Base-by-base conservation (phyloP, 495 filamentous ascomycete species). In the Penicillium riverlandense region DNA sequence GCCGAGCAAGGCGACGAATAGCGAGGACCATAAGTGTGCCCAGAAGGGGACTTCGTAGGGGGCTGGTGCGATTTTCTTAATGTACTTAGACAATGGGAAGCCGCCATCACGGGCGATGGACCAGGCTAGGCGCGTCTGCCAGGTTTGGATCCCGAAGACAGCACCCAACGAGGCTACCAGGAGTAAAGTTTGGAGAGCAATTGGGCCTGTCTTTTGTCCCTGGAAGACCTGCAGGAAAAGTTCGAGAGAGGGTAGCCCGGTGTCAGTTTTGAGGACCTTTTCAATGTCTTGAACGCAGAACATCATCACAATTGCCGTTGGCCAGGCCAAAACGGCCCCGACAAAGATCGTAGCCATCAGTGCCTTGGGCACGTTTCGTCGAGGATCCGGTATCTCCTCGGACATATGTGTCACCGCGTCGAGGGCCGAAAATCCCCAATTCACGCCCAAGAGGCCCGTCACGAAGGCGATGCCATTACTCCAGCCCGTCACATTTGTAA, bases 401-500 rank as follows among this genome's bases (percentile, higher is more conserved):
- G 80, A 76, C n/a, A 84, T 60, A 54, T 84, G 80, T 1, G 76
- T 77, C 0, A 75, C 78, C 16, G 68, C 71, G 55, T 84, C 80
- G 11, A 84, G 63, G 50, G 77, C 78, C 29, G 75, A 70, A 49
- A 83, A 82, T 41, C 70, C 68, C 71, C 74, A 83, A 48, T 81
- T 81, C 13, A 75, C 69, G 54, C 80, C 80, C 49, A 82, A 74
- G 14, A 83, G 61, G 10, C 80, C 80, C 29, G 79, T 71, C 38
- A 84, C 80, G 59, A 83, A 83, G n/a, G 77, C 79, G 42, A 83
- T 82, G 10, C 69, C 77, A 40, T 73, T 69, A 9, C 66, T 60
- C 80, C 79, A 84, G 11, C 80, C 79, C 1, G 79, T 82, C 41
- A 74, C 70, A 52, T 84, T 83, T 56, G 76, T 67, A 52, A 80